phyloP scores from a whole-genome alignment of 345 rosid genomes.

The Conringia planisiliqua region DNA sequence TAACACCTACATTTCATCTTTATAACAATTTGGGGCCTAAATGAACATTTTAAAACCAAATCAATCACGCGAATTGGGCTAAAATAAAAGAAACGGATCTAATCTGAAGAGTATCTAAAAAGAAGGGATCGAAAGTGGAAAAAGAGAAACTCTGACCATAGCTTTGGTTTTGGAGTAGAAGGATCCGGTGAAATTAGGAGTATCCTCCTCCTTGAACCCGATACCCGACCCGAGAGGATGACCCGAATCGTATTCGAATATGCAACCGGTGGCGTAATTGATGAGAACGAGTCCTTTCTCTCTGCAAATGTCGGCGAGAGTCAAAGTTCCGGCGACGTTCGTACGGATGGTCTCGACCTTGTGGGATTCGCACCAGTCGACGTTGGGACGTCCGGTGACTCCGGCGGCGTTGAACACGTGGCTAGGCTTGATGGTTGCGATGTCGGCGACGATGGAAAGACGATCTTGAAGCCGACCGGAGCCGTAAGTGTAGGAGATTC shows the following conservation, averaged over 20 bases:
- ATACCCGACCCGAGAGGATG: conserved; percentile 75
- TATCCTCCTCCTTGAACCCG: conserved; percentile 90
- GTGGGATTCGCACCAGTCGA: conserved; percentile 93
- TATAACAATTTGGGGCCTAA: not conserved
- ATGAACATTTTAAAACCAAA: not conserved
- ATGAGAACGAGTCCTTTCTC: conserved; percentile 67
- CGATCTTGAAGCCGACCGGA: conserved; percentile 87
- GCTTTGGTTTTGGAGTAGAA: conserved; percentile 95
- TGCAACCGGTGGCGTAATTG: conserved; percentile 87
- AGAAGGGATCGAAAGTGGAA: not conserved
- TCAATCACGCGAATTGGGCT: not conserved
- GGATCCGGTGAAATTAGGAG: conserved; percentile 84
- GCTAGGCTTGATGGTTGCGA: conserved; percentile 57
- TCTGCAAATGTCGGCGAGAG: conserved; percentile 78
- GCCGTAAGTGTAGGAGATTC: conserved; percentile 63
- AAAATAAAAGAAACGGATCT: not conserved
- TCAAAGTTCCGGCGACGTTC: conserved; percentile 81
- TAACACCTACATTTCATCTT: not conserved
- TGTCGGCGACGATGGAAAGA: conserved; percentile 55
- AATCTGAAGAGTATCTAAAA: not conserved
- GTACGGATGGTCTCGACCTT: conserved; percentile 90
- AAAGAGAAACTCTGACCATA: conserved; percentile 48
- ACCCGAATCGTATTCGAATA: conserved; percentile 72
- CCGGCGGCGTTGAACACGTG: conserved; percentile 97
- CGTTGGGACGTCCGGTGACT: conserved; percentile 89